Evolutionary conservation across 208 protist genomes (phyloP).

Genomic region (Leishmania braziliensis): DNA sequence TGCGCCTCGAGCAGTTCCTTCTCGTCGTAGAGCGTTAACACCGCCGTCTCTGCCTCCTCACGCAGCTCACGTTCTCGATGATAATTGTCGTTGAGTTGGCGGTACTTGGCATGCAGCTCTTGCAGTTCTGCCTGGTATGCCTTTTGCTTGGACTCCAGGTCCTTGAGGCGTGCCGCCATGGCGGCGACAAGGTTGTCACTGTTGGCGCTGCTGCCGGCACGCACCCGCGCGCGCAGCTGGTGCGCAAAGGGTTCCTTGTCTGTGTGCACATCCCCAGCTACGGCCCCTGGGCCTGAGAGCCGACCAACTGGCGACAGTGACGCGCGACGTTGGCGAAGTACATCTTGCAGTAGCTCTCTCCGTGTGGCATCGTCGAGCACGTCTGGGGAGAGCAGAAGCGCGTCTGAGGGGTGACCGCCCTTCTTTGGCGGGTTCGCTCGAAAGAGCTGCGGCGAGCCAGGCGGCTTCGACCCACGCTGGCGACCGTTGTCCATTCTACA

Average conservation of each 20-base stretch:
- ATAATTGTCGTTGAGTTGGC: constrained; percentile 51
- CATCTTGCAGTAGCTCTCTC: constrained; percentile 61
- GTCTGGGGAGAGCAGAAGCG: constrained; percentile 67
- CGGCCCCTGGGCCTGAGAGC: neutral
- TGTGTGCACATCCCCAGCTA: neutral
- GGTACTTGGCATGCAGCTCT: constrained; percentile 71
- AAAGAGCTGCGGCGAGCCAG: constrained; percentile 54
- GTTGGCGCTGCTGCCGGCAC: constrained; percentile 27
- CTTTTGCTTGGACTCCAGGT: constrained; percentile 70
- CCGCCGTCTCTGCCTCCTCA: constrained; percentile 65
- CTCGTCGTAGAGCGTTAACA: constrained; percentile 76
- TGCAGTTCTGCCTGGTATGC: constrained; percentile 73
- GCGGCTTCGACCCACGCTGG: constrained; percentile 14
- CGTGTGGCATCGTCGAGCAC: constrained; percentile 86
- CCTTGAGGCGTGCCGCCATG: constrained; percentile 76
- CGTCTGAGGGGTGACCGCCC: constrained; percentile 11
- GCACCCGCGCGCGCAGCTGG: constrained; percentile 58
- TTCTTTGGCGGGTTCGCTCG: constrained; percentile 32
- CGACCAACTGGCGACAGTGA: constrained; percentile 12
- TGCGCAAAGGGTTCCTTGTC: constrained; percentile 44
- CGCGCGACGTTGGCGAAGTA: constrained; percentile 35
- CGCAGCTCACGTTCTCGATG: constrained; percentile 54
- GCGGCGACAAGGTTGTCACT: constrained; percentile 58
- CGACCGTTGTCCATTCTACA: constrained; percentile 20
- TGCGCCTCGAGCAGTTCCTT: constrained; percentile 66